Evolutionary conservation across 2,329 filamentous ascomycete genomes (phyloP).

Genomic region (Calonectria hawksworthii): DNA sequence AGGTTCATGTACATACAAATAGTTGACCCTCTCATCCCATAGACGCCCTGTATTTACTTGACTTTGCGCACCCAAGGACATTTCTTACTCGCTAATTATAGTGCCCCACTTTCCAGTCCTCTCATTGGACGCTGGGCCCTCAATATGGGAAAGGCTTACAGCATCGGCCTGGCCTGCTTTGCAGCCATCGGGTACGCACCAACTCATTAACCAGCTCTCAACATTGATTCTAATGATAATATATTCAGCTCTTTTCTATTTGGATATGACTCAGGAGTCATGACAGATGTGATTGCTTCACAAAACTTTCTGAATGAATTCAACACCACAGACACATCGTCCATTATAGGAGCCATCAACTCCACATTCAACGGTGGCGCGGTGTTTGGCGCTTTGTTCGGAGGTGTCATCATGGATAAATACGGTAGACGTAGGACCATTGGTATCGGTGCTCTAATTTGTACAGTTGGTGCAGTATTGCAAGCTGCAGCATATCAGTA

Average conservation of each 20-base stretch:
- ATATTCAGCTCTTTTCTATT: slow-evolving; percentile 56
- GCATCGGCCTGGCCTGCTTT: slow-evolving; percentile 55
- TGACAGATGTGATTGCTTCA: slow-evolving; percentile 67
- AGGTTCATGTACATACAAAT: slow-evolving; percentile 34
- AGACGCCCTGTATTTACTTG: neutral
- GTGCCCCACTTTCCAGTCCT: neutral
- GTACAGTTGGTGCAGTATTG: slow-evolving; percentile 65
- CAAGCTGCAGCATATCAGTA: slow-evolving; percentile 62
- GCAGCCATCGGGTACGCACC: slow-evolving; percentile 55
- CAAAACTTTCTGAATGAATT: slow-evolving; percentile 67
- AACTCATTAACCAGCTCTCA: slow-evolving; percentile 13
- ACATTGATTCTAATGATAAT: slow-evolving; percentile 5
- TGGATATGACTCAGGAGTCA: slow-evolving; percentile 54
- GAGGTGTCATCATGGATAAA: slow-evolving; percentile 64
- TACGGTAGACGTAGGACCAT: slow-evolving; percentile 68
- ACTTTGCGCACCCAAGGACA: too few species aligned
- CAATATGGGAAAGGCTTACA: slow-evolving; percentile 56
- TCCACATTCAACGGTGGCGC: slow-evolving; percentile 62
- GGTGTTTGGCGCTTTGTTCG: slow-evolving; percentile 42
- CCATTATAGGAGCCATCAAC: slow-evolving; percentile 70
- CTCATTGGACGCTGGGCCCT: neutral
- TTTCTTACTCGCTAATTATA: neutral
- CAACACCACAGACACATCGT: slow-evolving; percentile 58
- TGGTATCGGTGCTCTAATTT: slow-evolving; percentile 66
- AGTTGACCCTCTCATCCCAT: slow-evolving; percentile 6